Percentiles rank a stretch among this genome's conserved stretches.
Evolutionary conservation across 306 rosid genomes (phyloP).

Genomic region (Sesbania bispinosa): DNA sequence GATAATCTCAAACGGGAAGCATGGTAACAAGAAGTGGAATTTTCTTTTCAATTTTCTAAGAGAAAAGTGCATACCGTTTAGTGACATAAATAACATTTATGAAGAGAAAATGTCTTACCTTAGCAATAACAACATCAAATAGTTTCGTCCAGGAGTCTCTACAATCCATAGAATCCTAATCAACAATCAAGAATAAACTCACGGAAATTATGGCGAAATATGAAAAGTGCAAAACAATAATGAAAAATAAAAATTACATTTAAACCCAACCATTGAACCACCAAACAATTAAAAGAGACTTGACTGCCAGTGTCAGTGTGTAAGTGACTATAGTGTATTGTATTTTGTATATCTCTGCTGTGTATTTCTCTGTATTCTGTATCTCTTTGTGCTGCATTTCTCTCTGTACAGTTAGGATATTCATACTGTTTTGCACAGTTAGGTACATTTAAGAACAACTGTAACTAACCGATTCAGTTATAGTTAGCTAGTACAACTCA

Average conservation of each 20-base stretch:
- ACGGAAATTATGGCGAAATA: conserved; percentile 26
- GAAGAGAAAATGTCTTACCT: conserved; percentile 46
- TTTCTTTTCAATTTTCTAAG: neutral
- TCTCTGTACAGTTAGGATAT: no score
- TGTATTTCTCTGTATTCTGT: no score
- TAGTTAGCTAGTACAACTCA: no score
- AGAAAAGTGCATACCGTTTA: neutral
- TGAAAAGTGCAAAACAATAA: neutral
- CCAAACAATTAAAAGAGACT: conserved; percentile 17
- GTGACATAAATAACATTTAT: neutral
- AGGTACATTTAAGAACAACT: no score
- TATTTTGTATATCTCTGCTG: no score
- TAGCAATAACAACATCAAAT: conserved; percentile 93
- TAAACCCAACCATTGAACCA: conserved; percentile 3
- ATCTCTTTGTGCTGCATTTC: no score
- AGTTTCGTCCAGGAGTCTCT: conserved; percentile 83
- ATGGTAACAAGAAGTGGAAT: neutral
- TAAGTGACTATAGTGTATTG: no score
- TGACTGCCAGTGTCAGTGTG: neutral
- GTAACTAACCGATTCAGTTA: no score
- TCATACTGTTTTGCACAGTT: no score
- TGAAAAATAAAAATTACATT: conserved; percentile 12
- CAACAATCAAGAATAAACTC: conserved; percentile 24
- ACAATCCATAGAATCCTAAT: conserved; percentile 71
- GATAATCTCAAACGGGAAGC: neutral